Base-by-base conservation (phyloP, 441 rosid genomes). In the Adansonia grandidieri region DNA sequence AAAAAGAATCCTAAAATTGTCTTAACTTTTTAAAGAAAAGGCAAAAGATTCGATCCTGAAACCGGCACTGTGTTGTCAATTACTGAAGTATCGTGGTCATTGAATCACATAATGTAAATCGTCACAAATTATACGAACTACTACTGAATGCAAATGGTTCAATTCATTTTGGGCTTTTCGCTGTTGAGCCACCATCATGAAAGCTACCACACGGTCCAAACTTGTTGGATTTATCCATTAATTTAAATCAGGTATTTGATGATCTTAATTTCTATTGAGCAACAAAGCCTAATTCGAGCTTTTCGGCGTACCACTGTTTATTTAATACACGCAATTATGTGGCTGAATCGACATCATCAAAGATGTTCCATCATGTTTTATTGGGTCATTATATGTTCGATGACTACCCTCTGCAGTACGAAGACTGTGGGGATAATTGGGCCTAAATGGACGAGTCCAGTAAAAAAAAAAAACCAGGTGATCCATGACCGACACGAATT, bases 131-230 rank as follows among this genome's bases (percentile, higher is more conserved):
- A 28, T 1, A 32, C 3, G 44, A 14, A 37, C 45, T 51, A 10
- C 4, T 71, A 62, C 62, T 32, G 61, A 51, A 71, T 51, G 47
- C 45, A 51, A 71, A 71, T 53, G 74, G 62, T 67, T 53, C 65
- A 5, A 9, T 22, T 11, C 54, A 2, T 45, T 71, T 32, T n/a
- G 61, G 20, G 62, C 45, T 53, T 71, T 71, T 71, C 28, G 60
- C 20, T 2, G 74, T 22, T 13, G 8, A 15, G 58, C 44, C 45
- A 28, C 61, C 24, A 64, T 71, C 83, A 28, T 3, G 77, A 80
- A 56, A 80, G 80, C 80, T 76, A 80, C 82, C 40, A 37, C 40
- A 37, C 40, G 40, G 40, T 37, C 40, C 40, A 54, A 80, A 70
- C 76, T 58, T 6, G 44, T 14, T 8, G 1, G 45, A 13, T 53